These are phyloP conservation scores for Hypoxylon sp. DNA, from an alignment of 2,329 filamentous ascomycete genomes.

Conservation along the genomic window DNA sequence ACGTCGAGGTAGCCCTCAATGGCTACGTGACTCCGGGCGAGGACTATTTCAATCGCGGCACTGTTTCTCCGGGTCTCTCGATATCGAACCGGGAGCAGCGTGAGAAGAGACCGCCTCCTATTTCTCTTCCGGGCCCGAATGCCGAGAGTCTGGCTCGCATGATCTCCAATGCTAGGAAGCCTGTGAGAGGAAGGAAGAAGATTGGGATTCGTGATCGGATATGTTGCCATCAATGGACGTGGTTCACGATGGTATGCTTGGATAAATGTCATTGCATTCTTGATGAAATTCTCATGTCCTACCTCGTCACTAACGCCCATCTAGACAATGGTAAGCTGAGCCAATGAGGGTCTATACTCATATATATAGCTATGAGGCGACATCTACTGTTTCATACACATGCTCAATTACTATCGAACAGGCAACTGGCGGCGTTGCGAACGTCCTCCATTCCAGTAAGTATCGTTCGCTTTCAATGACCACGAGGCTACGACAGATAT, in stretches of 20 bases:
- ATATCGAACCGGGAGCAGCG: slow-evolving; percentile 28
- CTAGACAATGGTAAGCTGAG: slow-evolving; percentile 55
- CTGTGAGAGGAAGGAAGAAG: slow-evolving; percentile 49
- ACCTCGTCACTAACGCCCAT: slow-evolving; percentile 33
- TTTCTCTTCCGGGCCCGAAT: slow-evolving; percentile 40
- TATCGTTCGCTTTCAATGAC: slow-evolving; percentile 21
- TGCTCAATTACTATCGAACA: slow-evolving; percentile 48
- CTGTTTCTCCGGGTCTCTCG: slow-evolving; percentile 35
- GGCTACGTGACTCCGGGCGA: slow-evolving; percentile 52
- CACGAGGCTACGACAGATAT: not conserved
- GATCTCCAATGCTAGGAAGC: slow-evolving; percentile 54
- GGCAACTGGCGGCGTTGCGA: slow-evolving; percentile 71
- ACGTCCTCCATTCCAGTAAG: slow-evolving; percentile 69
- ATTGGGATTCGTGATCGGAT: slow-evolving; percentile 66
- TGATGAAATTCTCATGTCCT: slow-evolving; percentile 27
- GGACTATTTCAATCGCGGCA: slow-evolving; percentile 43
- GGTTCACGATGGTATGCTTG: slow-evolving; percentile 73
- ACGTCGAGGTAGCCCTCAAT: slow-evolving; percentile 45
- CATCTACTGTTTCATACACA: slow-evolving; percentile 1
- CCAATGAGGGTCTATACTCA: not conserved
- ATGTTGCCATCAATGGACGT: slow-evolving; percentile 77
- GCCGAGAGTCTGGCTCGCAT: slow-evolving; percentile 55
- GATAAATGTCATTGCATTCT: slow-evolving; percentile 4
- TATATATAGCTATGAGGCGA: not conserved
- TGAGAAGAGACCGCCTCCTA: slow-evolving; percentile 36